Conservation (phyloP, 2,329 filamentous ascomycete genomes). For the Sclerotinia sclerotiorum region DNA sequence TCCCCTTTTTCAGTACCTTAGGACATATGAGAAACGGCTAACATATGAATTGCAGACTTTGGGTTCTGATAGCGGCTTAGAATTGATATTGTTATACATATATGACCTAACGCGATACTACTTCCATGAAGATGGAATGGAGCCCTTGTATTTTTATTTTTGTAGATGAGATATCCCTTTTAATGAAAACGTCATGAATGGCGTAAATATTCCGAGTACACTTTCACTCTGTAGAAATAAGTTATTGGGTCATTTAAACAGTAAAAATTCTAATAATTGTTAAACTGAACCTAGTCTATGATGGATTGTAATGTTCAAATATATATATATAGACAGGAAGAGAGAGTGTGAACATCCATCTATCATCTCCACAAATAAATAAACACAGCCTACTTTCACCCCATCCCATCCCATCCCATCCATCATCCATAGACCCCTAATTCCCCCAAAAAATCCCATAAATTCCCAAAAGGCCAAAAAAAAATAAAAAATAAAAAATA, state of each 20-base stretch:
- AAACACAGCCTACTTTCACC: no score
- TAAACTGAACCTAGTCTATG: no score
- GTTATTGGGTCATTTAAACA: no score
- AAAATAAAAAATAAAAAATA: neutral
- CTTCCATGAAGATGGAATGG: neutral
- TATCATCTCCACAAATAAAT: no score
- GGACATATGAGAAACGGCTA: neutral
- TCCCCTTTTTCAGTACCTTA: conserved; percentile 1
- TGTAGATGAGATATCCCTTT: conserved; percentile 16
- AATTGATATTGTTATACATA: neutral
- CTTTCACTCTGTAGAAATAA: no score
- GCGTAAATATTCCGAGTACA: neutral
- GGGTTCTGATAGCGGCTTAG: conserved; percentile 34
- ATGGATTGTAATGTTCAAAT: no score
- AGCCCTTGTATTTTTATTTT: conserved; percentile 1
- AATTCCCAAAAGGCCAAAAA: neutral
- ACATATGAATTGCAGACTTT: conserved; percentile 31
- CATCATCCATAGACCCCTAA: no score
- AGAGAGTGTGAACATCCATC: no score
- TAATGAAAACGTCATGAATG: conserved; percentile 12
- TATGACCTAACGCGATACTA: neutral
- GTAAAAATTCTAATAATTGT: neutral
- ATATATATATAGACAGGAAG: no score
- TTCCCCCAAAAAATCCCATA: neutral
- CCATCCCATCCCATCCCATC: no score